These are phyloP conservation scores for Penicillium capsulatum DNA, from an alignment of 2,329 filamentous ascomycete species.

Conservation along the genomic window DNA sequence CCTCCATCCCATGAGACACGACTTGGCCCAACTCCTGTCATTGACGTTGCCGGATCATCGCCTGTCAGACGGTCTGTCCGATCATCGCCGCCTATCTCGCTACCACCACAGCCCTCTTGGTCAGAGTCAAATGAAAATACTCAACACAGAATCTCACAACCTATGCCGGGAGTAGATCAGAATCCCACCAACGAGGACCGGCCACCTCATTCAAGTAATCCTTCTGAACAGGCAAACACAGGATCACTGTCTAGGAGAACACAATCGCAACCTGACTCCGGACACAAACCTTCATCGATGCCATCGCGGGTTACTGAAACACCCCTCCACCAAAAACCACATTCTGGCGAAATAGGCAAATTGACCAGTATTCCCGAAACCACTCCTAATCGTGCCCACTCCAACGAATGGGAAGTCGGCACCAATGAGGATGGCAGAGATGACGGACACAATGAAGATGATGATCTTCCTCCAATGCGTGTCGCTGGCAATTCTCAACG, in stretches of 20 bases:
- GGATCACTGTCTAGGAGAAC: slow-evolving; percentile 5
- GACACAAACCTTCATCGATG: slow-evolving; percentile 36
- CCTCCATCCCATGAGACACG: slow-evolving; percentile 6
- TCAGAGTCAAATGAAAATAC: not conserved
- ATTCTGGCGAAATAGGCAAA: slow-evolving; percentile 25
- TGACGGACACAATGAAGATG: slow-evolving; percentile 33
- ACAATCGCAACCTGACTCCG: slow-evolving; percentile 9
- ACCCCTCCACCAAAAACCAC: slow-evolving; percentile 29
- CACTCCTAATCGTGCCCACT: slow-evolving; percentile 29
- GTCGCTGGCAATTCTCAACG: slow-evolving; percentile 14
- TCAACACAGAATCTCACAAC: not conserved
- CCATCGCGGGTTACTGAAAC: slow-evolving; percentile 41
- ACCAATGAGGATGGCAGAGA: slow-evolving; percentile 24
- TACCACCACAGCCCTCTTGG: slow-evolving; percentile 5
- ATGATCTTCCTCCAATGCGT: slow-evolving; percentile 35
- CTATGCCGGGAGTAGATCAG: slow-evolving; percentile 1
- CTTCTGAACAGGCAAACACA: slow-evolving; percentile 4
- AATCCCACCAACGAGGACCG: slow-evolving; percentile 7
- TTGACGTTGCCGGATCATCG: slow-evolving; percentile 13
- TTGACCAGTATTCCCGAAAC: slow-evolving; percentile 39
- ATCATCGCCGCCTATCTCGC: slow-evolving; percentile 25
- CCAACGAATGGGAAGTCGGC: slow-evolving; percentile 21
- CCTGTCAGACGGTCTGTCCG: slow-evolving; percentile 16
- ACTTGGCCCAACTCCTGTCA: slow-evolving; percentile 6
- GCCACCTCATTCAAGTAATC: slow-evolving; percentile 17